These are phyloP conservation scores for Arachis monticola DNA, from an alignment of 331 rosid genomes.

Conservation along the genomic window DNA sequence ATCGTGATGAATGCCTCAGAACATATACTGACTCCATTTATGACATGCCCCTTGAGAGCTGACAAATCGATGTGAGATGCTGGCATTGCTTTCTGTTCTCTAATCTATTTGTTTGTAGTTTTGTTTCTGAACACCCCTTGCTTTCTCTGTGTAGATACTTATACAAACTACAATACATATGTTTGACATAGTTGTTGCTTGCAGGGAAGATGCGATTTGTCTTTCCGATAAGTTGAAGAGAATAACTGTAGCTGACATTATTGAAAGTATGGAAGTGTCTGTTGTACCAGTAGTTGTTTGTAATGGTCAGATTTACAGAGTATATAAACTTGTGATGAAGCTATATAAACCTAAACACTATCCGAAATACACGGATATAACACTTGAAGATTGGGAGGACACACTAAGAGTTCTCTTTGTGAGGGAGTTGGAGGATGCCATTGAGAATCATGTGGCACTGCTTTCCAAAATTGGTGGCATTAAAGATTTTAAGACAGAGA, in stretches of 20 bases:
- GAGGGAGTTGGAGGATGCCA: slow-evolving; percentile 80
- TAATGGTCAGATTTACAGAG: slow-evolving; percentile 54
- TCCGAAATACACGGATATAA: slow-evolving; percentile 56
- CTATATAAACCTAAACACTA: slow-evolving; percentile 70
- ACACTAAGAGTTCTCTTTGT: slow-evolving; percentile 63
- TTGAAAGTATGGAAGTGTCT: slow-evolving; percentile 71
- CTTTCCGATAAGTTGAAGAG: slow-evolving; percentile 81
- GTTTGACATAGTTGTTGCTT: slow-evolving; percentile 36
- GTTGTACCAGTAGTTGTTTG: slow-evolving; percentile 52
- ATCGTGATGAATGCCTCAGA: slow-evolving; percentile 80
- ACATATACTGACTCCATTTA: slow-evolving; percentile 83
- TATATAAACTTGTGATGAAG: slow-evolving; percentile 76
- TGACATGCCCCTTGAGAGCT: slow-evolving; percentile 83
- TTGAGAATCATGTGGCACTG: slow-evolving; percentile 60
- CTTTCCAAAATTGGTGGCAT: slow-evolving; percentile 80
- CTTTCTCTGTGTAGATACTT: no score
- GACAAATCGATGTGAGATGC: slow-evolving; percentile 70
- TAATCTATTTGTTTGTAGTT: not conserved
- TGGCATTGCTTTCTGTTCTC: slow-evolving; percentile 30
- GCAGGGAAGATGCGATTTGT: slow-evolving; percentile 69
- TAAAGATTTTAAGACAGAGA: slow-evolving; percentile 40
- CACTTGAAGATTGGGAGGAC: slow-evolving; percentile 69
- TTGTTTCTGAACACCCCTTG: not conserved
- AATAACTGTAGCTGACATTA: slow-evolving; percentile 85
- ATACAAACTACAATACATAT: not conserved